These are phyloP conservation scores for Trametes gibbosa DNA, from an alignment of 768 basidiomycete genomes.

Conservation along the genomic window DNA sequence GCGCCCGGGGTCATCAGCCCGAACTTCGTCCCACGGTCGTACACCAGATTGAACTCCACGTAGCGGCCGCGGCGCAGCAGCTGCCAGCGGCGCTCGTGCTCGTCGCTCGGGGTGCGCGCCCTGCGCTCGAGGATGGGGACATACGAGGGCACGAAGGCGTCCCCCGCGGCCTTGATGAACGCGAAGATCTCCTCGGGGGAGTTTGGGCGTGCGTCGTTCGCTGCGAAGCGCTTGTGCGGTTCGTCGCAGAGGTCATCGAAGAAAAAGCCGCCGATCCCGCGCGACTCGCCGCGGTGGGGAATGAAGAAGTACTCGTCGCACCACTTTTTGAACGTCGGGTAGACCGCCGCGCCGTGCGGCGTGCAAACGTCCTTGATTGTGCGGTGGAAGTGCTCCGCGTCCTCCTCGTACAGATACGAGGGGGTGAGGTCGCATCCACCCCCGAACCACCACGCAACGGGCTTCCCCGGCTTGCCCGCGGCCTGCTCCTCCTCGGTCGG, in stretches of 20 bases:
- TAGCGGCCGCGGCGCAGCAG: conserved; percentile 83
- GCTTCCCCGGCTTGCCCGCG: conserved; percentile 39
- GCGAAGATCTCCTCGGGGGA: conserved; percentile 71
- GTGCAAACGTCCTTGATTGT: conserved; percentile 78
- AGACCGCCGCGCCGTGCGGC: conserved; percentile 61
- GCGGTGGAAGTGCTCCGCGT: conserved; percentile 83
- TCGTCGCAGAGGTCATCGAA: conserved; percentile 87
- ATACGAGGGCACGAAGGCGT: conserved; percentile 88
- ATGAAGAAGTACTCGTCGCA: conserved; percentile 98
- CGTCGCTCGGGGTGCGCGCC: conserved; percentile 52
- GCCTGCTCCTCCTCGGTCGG: conserved; percentile 22
- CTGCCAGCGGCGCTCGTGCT: conserved; percentile 86
- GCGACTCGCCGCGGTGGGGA: conserved; percentile 78
- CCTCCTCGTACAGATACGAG: conserved; percentile 85
- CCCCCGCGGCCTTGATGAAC: conserved; percentile 68
- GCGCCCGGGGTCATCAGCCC: conserved; percentile 59
- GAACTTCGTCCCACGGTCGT: conserved; percentile 69
- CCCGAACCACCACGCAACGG: conserved; percentile 97
- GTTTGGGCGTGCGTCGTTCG: conserved; percentile 43
- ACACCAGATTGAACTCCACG: conserved; percentile 84
- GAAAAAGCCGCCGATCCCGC: conserved; percentile 94
- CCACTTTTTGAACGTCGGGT: conserved; percentile 86
- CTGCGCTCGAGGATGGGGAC: conserved; percentile 76
- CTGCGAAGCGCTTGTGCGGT: conserved; percentile 61
- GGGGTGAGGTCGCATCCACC: conserved; percentile 96